Conservation (phyloP, 495 filamentous ascomycete genomes). For the Arthonia radiata region DNA sequence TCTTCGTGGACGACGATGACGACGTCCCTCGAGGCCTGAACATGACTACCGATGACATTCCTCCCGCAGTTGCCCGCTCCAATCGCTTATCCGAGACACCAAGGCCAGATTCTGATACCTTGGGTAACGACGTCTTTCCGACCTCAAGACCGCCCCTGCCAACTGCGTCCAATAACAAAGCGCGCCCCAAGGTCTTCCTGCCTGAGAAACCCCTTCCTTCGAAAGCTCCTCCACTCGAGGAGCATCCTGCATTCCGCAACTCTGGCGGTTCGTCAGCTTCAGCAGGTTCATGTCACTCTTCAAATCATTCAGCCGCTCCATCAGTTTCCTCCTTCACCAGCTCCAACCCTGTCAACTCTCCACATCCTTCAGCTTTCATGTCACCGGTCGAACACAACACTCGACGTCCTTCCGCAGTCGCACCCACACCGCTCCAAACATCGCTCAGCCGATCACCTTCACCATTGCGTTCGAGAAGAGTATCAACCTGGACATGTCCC, state of each 20-base stretch:
- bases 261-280: conserved; percentile 1
- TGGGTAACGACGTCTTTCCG: no score
- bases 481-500: conserved; percentile 42
- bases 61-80: no score
- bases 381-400: conserved; percentile 1
- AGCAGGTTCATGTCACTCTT: background rate
- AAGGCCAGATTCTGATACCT: no score
- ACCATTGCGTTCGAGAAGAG: background rate
- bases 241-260: conserved; percentile 1
- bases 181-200: no score
- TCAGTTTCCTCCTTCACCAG: background rate
- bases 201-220: no score
- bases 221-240: conserved; percentile 2
- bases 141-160: no score
- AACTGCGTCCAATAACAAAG: no score
- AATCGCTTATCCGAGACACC: no score
- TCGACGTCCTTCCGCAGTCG: conserved; percentile 1
- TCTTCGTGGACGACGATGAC: conserved; percentile 1
- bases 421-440: background rate
- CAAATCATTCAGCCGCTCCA: background rate
- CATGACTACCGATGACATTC: conserved; percentile 1
- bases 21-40: conserved; percentile 3
- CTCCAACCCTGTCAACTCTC: background rate
- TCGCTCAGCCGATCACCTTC: background rate
- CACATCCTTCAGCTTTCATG: conserved; percentile 1